phyloP scores from a whole-genome alignment of 83 land plant genomes.

The Picea abies region DNA sequence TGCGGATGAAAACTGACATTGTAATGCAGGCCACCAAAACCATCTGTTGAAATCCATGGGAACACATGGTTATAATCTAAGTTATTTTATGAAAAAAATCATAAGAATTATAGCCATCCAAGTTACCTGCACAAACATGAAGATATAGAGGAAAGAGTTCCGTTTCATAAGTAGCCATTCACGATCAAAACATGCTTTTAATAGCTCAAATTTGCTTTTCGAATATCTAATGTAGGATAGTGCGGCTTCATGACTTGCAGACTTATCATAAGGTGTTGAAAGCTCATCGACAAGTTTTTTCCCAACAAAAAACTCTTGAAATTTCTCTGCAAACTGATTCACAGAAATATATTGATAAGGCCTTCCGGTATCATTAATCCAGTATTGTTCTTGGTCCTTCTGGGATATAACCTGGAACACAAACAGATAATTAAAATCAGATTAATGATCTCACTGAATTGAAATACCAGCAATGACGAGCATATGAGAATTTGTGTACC shows the following conservation, averaged over 20 bases:
- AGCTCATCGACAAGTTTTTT: conserved; percentile 25
- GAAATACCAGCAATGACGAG: neutral
- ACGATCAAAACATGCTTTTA: conserved; percentile 40
- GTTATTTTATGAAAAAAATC: neutral
- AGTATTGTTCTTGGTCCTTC: conserved; percentile 65
- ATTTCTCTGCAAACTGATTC: conserved; percentile 32
- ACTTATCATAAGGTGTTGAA: conserved; percentile 28
- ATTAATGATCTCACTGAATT: neutral
- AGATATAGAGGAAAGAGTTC: conserved; percentile 42
- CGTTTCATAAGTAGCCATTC: conserved; percentile 48
- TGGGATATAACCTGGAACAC: conserved; percentile 45
- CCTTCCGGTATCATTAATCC: conserved; percentile 18
- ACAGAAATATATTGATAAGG: conserved; percentile 43
- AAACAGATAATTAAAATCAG: neutral
- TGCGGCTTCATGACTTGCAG: conserved; percentile 36
- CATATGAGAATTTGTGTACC: conserved; percentile 6
- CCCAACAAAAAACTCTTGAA: conserved; percentile 34
- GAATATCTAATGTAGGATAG: conserved; percentile 34
- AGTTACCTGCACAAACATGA: conserved; percentile 45
- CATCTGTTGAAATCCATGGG: conserved; percentile 22
- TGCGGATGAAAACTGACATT: conserved; percentile 43
- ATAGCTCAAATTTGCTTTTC: conserved; percentile 41
- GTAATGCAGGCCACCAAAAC: conserved; percentile 38
- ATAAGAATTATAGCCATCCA: neutral
- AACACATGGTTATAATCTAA: neutral